A percentile compares a stretch with the other conserved stretches of the same genome.
phyloP scores from a whole-genome alignment of 1,139 yeast species.

The Kluyveromyces marxianus region DNA sequence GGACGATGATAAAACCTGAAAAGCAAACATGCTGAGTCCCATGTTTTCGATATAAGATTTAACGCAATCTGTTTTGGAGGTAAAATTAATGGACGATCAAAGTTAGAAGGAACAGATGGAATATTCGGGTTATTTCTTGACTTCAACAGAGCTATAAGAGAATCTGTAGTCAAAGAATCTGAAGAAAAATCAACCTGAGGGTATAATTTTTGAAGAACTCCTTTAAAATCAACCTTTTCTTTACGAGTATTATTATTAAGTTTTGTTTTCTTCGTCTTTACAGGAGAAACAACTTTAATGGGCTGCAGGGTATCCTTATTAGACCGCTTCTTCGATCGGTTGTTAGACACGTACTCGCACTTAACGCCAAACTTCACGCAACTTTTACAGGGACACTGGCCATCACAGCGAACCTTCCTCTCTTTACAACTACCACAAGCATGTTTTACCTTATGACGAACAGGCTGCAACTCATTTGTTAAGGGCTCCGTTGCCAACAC shows the following conservation, averaged over 20 bases:
- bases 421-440: conserved; percentile 78
- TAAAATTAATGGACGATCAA: conserved; percentile 47
- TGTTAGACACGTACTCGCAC: conserved; percentile 6
- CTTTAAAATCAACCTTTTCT: not conserved
- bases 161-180: not conserved
- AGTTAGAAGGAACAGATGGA: not conserved
- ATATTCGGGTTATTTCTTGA: not conserved
- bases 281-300: no score
- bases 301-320: no score
- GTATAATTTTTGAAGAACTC: not conserved
- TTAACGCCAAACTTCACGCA: conserved; percentile 33
- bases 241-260: conserved; percentile 2
- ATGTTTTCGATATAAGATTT: conserved; percentile 63
- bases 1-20: conserved; percentile 85
- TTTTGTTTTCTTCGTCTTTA: no score
- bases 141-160: not conserved
- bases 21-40: conserved; percentile 81
- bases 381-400: conserved; percentile 78
- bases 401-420: conserved; percentile 84
- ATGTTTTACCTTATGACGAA: conserved; percentile 66
- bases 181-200: not conserved
- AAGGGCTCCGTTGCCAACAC: conserved; percentile 21
- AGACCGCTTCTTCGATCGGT: conserved; percentile 1
- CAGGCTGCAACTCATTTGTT: conserved; percentile 28
- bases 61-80: conserved; percentile 72